phyloP scores from a whole-genome alignment of 495 filamentous ascomycete genomes.

The Pseudotulostoma volvatum region DNA sequence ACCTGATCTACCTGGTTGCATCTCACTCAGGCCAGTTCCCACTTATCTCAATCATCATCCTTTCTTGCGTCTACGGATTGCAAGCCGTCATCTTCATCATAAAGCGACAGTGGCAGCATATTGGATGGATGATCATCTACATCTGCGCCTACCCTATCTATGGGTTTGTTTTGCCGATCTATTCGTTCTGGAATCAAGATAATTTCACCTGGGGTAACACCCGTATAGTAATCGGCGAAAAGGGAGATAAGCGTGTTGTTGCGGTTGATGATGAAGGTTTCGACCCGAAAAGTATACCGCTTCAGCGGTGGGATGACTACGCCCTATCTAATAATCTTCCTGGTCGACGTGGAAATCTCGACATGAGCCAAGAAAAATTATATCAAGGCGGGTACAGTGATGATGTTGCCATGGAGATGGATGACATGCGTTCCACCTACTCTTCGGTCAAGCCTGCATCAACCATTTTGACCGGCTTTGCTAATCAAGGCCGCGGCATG shows the following conservation, averaged over 20 bases:
- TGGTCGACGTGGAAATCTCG: slow-evolving; percentile 59
- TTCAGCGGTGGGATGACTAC: slow-evolving; percentile 96
- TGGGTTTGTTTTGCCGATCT: slow-evolving; percentile 79
- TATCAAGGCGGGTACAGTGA: slow-evolving; percentile 43
- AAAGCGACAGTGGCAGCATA: slow-evolving; percentile 90
- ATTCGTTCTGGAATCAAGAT: slow-evolving; percentile 99
- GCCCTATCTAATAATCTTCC: slow-evolving; percentile 81
- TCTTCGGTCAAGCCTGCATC: slow-evolving; percentile 89
- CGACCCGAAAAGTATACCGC: slow-evolving; percentile 78
- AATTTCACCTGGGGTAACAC: slow-evolving; percentile 98
- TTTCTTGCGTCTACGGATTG: slow-evolving; percentile 85
- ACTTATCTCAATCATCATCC: slow-evolving; percentile 68
- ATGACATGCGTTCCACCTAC: slow-evolving; percentile 93
- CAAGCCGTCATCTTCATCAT: slow-evolving; percentile 93
- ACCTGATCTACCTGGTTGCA: slow-evolving; percentile 69
- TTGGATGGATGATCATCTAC: slow-evolving; percentile 99
- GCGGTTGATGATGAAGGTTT: slow-evolving; percentile 78
- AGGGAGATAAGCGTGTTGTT: slow-evolving; percentile 74
- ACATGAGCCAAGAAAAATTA: slow-evolving; percentile 44
- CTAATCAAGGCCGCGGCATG: slow-evolving; percentile 36
- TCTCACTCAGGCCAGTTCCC: slow-evolving; percentile 62
- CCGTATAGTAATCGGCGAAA: slow-evolving; percentile 88
- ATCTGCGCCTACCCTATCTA: slow-evolving; percentile 86
- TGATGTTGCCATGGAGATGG: slow-evolving; percentile 65
- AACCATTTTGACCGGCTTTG: slow-evolving; percentile 78